Evolutionary conservation across 139 green algal species (phyloP).

Genomic region (Penium margaritaceum): DNA sequence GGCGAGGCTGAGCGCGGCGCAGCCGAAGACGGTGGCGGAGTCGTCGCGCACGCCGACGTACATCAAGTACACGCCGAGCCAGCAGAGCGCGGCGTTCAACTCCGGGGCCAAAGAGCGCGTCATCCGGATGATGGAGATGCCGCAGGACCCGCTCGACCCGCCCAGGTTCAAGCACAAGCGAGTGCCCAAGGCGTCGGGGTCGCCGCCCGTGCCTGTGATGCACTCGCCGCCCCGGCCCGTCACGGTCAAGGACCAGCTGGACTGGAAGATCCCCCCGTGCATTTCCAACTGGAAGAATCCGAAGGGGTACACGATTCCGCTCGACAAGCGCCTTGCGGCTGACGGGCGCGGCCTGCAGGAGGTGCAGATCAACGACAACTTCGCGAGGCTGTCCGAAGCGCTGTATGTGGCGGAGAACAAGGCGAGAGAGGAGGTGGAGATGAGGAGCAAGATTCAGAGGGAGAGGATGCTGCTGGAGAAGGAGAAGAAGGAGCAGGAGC

Average conservation of each 20-base stretch:
- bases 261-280: constrained; percentile 98
- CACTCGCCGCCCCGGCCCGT: constrained; percentile 83
- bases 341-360: constrained; percentile 92
- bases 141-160: constrained; percentile 88
- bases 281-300: constrained; percentile 85
- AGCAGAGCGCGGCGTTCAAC: constrained; percentile 58
- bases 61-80: constrained; percentile 91
- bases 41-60: constrained; percentile 65
- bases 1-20: constrained; percentile 66
- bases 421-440: constrained; percentile 76
- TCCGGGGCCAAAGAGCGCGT: constrained; percentile 74
- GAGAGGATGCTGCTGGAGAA: constrained; percentile 78
- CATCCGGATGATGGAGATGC: constrained; percentile 95
- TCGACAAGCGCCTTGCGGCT: constrained; percentile 96
- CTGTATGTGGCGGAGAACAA: constrained; percentile 91
- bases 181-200: constrained; percentile 63
- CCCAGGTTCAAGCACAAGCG: constrained; percentile 92
- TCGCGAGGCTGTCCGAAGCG: constrained; percentile 77
- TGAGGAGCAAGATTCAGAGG: constrained; percentile 75
- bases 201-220: constrained; percentile 89
- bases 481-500: constrained; percentile 85
- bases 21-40: constrained; percentile 51
- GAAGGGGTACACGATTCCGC: constrained; percentile 95
- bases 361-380: constrained; percentile 90
- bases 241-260: constrained; percentile 77